These are phyloP conservation scores for Nannochloropsis granulata DNA, from an alignment of 108 stramenopile species.

Conservation along the genomic window DNA sequence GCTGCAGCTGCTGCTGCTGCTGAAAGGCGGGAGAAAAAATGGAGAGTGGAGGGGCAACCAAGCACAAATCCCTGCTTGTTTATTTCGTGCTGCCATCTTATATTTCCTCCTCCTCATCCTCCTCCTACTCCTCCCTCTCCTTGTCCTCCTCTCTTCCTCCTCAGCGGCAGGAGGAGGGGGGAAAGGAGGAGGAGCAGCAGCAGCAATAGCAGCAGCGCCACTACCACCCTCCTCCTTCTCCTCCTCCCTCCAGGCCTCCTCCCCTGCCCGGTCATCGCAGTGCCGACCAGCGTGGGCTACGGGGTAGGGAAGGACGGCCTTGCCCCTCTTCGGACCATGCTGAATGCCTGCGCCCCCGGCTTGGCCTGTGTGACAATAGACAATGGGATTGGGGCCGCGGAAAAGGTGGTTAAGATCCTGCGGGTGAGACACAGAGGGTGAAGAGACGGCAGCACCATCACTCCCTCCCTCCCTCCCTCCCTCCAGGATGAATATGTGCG, in stretches of 20 bases:
- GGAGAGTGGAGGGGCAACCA: no score
- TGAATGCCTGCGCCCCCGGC: constrained; percentile 86
- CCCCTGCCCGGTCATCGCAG: constrained; percentile 72
- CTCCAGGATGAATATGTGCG: not conserved
- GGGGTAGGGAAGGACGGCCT: constrained; percentile 73
- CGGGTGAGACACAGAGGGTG: not conserved
- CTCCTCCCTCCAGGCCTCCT: constrained; percentile 43
- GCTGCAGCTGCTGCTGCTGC: no score
- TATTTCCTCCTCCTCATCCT: no score
- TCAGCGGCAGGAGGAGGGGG: no score
- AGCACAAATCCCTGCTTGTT: no score
- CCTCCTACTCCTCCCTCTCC: no score
- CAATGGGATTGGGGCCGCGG: constrained; percentile 91
- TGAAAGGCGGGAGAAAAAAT: no score
- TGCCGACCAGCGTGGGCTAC: constrained; percentile 84
- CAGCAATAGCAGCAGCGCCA: no score
- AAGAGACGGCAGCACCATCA: not conserved
- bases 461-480: not conserved
- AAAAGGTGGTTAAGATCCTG: constrained; percentile 64
- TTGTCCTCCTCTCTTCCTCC: no score
- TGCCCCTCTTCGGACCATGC: constrained; percentile 81
- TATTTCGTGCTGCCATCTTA: no score
- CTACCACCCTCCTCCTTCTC: no score
- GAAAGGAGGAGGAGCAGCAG: no score
- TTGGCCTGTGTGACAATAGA: constrained; percentile 89